These are phyloP conservation scores for Monilinia vaccinii-corymbosi DNA, from an alignment of 2,329 filamentous ascomycete species.

Conservation along the genomic window DNA sequence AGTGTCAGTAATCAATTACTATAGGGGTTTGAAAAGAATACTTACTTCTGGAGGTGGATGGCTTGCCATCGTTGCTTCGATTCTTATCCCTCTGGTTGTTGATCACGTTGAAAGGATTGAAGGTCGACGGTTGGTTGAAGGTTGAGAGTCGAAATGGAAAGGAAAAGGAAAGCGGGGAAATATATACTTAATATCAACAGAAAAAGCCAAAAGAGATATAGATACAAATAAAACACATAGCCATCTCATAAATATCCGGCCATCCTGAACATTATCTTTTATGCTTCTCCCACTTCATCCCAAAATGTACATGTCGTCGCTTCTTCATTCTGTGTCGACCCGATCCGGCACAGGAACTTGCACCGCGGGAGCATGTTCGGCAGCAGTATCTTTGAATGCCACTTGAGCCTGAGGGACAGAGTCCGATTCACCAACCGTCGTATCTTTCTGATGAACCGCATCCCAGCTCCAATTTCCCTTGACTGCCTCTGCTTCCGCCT, in stretches of 20 bases:
- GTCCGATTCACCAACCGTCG: slow-evolving; percentile 33
- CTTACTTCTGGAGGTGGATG: background rate
- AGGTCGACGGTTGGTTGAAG: too few relatives aligned
- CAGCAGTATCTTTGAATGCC: slow-evolving; percentile 15
- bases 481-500: slow-evolving; percentile 37
- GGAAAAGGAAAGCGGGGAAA: background rate
- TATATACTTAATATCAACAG: too few relatives aligned
- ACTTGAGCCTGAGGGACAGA: slow-evolving; percentile 6
- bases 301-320: too few relatives aligned
- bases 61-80: background rate
- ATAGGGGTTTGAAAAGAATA: background rate
- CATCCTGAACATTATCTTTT: background rate
- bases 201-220: too few relatives aligned
- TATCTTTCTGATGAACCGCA: slow-evolving; percentile 41
- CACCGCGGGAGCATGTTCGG: slow-evolving; percentile 23
- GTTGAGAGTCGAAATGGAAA: background rate
- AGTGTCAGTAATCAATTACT: background rate
- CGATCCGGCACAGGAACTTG: slow-evolving; percentile 17
- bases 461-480: slow-evolving; percentile 33
- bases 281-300: background rate
- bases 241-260: background rate
- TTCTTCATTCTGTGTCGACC: background rate
- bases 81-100: background rate
- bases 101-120: background rate
- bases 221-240: too few relatives aligned